Base-by-base conservation (phyloP, 176 grass and related monocot genomes). In the Juncus inflexus region DNA sequence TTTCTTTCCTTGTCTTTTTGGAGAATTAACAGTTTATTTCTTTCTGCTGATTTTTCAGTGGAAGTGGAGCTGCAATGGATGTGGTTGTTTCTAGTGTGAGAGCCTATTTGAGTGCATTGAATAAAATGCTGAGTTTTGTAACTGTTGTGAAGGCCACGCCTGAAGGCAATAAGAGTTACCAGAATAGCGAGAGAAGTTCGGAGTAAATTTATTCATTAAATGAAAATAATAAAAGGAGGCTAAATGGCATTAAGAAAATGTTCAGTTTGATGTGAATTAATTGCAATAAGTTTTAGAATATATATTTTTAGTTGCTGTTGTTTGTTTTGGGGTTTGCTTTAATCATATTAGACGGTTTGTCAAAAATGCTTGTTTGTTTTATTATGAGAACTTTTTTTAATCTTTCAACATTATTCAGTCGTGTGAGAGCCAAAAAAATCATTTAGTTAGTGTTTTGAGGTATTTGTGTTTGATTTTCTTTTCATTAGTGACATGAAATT, bases 81-180 rank as follows among this genome's bases (percentile, higher is more conserved):
- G 65, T 91, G 45, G 91, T 89, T 0, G 84, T 97, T 42, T 91
- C 87, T 11, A 97, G 87, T 36, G 72, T 97, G 35, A 80, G 87
- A 74, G 92, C 92, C 37, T 97, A 91, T 69, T 57, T 97, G 43
- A 88, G 81, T 58, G 91, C 91, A 42, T 50, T 96, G 36, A 96
- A 96, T 59, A 96, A 90, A 74, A 91, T 97, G 75, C 74, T 82
- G 49, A 90, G 92, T 65, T 89, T 89, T 60, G 69, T 83, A 42
- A 76, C 79, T 3, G 84, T 78, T 14, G 37, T 75, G 9, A 88
- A 83, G 16, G 65, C 84, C 51, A 85, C 84, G 37, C 83, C 66
- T 11, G 69, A 78, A 54, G 28, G 39, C 35, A 54, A 12, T 55
- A 3, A 41, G 35, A 63, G 52, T 15, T 76, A 75, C 64, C n/a